phyloP scores from a whole-genome alignment of 345 rosid genomes.

The Adansonia digitata region DNA sequence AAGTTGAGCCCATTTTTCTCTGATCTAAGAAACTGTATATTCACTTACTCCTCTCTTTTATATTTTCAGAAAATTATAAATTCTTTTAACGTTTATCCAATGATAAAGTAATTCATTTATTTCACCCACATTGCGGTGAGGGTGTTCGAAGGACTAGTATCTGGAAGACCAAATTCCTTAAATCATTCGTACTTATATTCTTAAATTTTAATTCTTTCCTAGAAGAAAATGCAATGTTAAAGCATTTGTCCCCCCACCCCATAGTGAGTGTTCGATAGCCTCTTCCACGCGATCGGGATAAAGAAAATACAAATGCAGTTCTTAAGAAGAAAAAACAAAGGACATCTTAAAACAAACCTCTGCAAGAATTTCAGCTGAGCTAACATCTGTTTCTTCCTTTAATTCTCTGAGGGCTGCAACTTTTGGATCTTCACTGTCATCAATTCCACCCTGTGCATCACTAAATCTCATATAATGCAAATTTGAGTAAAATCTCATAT shows the following conservation, averaged over 20 bases:
- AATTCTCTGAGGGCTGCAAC: slow-evolving; percentile 79
- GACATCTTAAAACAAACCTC: slow-evolving; percentile 49
- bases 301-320: neutral
- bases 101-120: neutral
- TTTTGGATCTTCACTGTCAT: slow-evolving; percentile 83
- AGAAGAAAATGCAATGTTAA: neutral
- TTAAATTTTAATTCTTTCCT: neutral
- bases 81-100: neutral
- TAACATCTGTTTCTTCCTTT: slow-evolving; percentile 86
- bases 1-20: neutral
- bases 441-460: slow-evolving; percentile 74
- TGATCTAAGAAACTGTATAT: neutral
- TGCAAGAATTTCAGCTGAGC: slow-evolving; percentile 68
- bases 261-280: neutral
- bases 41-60: neutral
- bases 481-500: neutral
- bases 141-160: neutral
- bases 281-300: neutral
- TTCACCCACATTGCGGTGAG: neutral
- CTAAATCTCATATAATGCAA: neutral
- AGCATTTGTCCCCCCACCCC: neutral
- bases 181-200: neutral
- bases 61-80: neutral
- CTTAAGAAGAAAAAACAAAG: neutral
- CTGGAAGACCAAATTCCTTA: neutral